phyloP scores from a whole-genome alignment of 495 filamentous ascomycete species.

The Rostrohypoxylon terebratum region DNA sequence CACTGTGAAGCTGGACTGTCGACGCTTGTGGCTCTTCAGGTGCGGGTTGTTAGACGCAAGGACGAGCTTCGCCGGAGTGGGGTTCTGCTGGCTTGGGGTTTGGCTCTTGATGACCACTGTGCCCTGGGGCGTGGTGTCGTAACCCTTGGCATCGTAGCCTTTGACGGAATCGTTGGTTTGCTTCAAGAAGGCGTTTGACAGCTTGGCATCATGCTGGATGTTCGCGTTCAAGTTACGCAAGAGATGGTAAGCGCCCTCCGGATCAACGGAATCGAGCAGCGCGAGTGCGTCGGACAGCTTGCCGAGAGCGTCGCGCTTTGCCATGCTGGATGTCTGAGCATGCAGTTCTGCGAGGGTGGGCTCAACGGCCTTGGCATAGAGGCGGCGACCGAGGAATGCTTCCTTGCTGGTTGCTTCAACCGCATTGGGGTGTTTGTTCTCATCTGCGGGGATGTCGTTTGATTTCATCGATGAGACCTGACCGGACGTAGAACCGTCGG shows the following conservation, averaged over 20 bases:
- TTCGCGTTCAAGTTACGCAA: conserved; percentile 71
- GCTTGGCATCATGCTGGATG: conserved; percentile 56
- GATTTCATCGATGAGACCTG: conserved; percentile 50
- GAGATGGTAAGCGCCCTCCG: conserved; percentile 89
- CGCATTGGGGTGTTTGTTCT: conserved; percentile 57
- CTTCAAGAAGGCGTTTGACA: conserved; percentile 54
- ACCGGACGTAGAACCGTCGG: conserved; percentile 68
- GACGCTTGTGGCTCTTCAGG: conserved; percentile 78
- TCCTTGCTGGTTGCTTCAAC: conserved; percentile 77
- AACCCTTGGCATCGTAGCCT: conserved; percentile 33
- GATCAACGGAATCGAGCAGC: conserved; percentile 84
- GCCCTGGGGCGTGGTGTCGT: conserved; percentile 53
- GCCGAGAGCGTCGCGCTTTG: conserved; percentile 83
- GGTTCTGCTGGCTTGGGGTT: conserved; percentile 34
- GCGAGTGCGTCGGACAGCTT: conserved; percentile 85
- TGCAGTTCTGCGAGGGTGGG: conserved; percentile 84
- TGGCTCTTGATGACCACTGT: conserved; percentile 60
- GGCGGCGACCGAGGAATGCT: conserved; percentile 78
- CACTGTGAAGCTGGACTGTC: conserved; percentile 68
- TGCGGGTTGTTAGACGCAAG: conserved; percentile 87
- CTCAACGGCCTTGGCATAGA: conserved; percentile 83
- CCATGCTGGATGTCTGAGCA: conserved; percentile 77
- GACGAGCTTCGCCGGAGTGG: conserved; percentile 65
- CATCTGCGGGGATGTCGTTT: conserved; percentile 51
- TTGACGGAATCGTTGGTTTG: conserved; percentile 28